These are phyloP conservation scores for Nidularia pulvinata DNA, from an alignment of 768 basidiomycete genomes.

Conservation along the genomic window DNA sequence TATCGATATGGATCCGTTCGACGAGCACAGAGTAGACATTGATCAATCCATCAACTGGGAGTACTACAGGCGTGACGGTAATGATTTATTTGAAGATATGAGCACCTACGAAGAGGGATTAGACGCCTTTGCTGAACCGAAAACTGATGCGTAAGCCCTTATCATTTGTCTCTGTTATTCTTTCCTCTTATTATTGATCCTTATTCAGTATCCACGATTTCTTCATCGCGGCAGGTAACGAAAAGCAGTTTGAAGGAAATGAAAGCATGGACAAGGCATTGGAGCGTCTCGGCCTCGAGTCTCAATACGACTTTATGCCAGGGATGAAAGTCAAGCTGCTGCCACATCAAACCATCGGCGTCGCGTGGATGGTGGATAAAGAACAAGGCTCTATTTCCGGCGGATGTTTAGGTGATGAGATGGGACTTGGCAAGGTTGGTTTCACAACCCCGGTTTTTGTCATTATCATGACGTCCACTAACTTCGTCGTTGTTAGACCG, in stretches of 20 bases:
- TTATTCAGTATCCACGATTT: not conserved
- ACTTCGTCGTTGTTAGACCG: not conserved
- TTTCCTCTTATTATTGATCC: not conserved
- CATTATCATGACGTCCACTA: not conserved
- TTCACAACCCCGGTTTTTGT: not conserved
- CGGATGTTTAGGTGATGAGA: not conserved
- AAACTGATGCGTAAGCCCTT: not conserved
- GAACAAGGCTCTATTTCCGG: constrained; percentile 31
- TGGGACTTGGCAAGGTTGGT: not conserved
- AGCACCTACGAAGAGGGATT: too few relatives aligned
- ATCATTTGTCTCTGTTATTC: not conserved
- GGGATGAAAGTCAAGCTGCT: constrained; percentile 54
- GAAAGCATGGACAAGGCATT: constrained; percentile 51
- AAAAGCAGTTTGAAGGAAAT: constrained; percentile 50
- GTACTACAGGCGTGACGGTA: not conserved
- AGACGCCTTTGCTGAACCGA: too few relatives aligned
- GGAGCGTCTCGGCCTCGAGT: constrained; percentile 39
- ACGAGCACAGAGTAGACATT: not conserved
- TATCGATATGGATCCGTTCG: not conserved
- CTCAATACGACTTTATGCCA: constrained; percentile 39
- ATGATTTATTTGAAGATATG: not conserved
- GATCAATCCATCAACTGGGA: not conserved
- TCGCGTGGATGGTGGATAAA: constrained; percentile 50
- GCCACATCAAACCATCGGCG: constrained; percentile 59
- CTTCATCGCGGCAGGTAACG: constrained; percentile 44